Evolutionary conservation across 1,284 basidiomycete species (phyloP), one percentile per base, ranked within the genome.

Genomic region (Boletellus deceptivus): DNA sequence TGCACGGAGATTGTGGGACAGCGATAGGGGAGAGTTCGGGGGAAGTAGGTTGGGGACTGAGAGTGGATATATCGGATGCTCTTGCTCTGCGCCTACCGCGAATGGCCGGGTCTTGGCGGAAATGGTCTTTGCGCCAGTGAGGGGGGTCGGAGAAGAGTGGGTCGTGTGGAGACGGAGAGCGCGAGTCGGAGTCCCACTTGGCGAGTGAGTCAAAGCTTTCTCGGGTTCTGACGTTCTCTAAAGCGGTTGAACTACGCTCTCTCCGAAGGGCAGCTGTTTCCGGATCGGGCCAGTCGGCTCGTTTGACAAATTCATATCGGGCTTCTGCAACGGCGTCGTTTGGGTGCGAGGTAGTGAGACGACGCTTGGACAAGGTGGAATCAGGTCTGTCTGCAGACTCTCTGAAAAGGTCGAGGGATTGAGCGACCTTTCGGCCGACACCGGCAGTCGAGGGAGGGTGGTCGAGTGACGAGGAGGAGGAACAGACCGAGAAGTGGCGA

Each of bases 231-330:
- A 76, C 74, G 41, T 78, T 74, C 49, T 84, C 82, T 54, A 85
- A 65, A 6, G 75, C 73, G 20, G 80, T 79, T 37, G 76, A 73
- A 63, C 84, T 86, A 65, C 76, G 80, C 64, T 88, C 83, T 55
- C 86, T 74, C 51, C 85, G 75, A 43, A 81, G 71, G 24, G 82
- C 83, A 52, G 81, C 83, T 4, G 79, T 72, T 68, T 87, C 86
- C 38, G 84, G 80, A 65, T 87, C 86, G 3, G 85, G 84, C 87
- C 87, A 90, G 59, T 88, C 87, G 14, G 87, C 83, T 46, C 88
- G 80, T 61, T 88, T 89, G 43, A 90, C 85, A 61, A 90, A 89
- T 72, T 89, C 79, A 63, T 84, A 89, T 61, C 83, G 78, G 14
- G 85, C 77, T 56, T 85, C 77, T 46, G 80, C 78, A 47, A 85